Percentiles rank a stretch among this genome's conserved stretches.
These are phyloP conservation scores for Claviceps humidiphila DNA, from an alignment of 2,329 filamentous ascomycete species.

Conservation along the genomic window DNA sequence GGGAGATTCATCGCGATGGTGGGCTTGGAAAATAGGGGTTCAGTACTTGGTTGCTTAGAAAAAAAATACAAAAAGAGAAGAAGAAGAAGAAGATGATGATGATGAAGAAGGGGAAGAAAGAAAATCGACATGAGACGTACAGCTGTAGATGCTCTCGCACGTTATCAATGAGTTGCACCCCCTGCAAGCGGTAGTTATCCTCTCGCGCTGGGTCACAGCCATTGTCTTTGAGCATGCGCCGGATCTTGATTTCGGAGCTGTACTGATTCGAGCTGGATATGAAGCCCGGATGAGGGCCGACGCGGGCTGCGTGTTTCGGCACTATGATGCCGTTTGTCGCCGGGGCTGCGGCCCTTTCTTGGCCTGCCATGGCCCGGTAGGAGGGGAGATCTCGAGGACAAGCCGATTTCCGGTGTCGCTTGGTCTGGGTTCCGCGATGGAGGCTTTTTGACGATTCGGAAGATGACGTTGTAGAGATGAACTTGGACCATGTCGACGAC, in stretches of 20 bases:
- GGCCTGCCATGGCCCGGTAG: conserved; percentile 5
- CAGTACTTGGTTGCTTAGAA: background rate
- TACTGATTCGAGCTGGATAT: conserved; percentile 51
- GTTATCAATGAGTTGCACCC: conserved; percentile 78
- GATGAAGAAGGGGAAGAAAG: background rate
- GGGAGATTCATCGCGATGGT: background rate
- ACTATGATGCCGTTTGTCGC: conserved; percentile 8
- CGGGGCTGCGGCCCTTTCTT: background rate
- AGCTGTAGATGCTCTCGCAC: conserved; percentile 67
- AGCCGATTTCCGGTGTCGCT: background rate
- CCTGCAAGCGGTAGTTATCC: conserved; percentile 68
- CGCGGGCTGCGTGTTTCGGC: background rate
- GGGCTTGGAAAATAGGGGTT: background rate
- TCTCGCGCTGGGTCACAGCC: conserved; percentile 66
- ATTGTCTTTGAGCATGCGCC: conserved; percentile 55
- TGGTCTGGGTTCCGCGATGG: no score
- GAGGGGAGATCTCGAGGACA: background rate
- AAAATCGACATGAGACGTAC: conserved; percentile 33
- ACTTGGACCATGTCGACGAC: background rate
- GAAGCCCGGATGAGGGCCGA: conserved; percentile 33
- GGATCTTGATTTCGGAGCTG: conserved; percentile 68
- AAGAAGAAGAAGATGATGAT: background rate
- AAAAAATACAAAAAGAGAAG: background rate
- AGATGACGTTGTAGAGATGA: background rate
- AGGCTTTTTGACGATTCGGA: background rate